Conservation (phyloP, 805 yeast species). For the Myxozyma melibiosi region DNA sequence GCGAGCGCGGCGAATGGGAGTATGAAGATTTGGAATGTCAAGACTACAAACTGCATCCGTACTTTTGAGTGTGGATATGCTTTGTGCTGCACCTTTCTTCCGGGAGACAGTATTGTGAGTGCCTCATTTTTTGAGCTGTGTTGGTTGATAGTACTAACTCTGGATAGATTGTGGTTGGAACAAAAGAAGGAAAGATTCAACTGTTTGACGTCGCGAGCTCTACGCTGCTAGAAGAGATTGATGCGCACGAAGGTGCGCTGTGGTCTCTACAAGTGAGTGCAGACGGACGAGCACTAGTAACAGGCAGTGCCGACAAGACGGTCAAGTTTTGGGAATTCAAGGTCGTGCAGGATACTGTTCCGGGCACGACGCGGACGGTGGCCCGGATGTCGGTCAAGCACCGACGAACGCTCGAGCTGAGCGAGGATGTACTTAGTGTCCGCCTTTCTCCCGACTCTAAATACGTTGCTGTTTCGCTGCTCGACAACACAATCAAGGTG, state of each 20-base stretch:
- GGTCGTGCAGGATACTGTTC: slow-evolving; percentile 63
- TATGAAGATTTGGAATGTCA: slow-evolving; percentile 84
- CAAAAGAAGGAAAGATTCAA: slow-evolving; percentile 81
- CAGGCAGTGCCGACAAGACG: slow-evolving; percentile 92
- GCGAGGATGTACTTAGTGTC: slow-evolving; percentile 82
- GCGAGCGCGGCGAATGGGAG: slow-evolving; percentile 91
- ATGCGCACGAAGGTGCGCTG: slow-evolving; percentile 80
- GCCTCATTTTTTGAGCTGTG: neutral
- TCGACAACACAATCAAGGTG: slow-evolving; percentile 95
- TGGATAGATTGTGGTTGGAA: slow-evolving; percentile 66
- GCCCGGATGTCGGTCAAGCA: slow-evolving; percentile 66
- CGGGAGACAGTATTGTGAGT: slow-evolving; percentile 76
- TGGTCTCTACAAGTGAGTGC: slow-evolving; percentile 89
- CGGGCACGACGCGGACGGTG: slow-evolving; percentile 61
- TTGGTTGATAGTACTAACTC: neutral
- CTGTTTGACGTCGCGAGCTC: slow-evolving; percentile 86
- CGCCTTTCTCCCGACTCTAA: slow-evolving; percentile 78
- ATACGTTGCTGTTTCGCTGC: slow-evolving; percentile 76
- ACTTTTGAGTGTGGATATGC: slow-evolving; percentile 90
- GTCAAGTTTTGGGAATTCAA: slow-evolving; percentile 88
- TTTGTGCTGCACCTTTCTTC: slow-evolving; percentile 74
- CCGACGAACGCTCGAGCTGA: slow-evolving; percentile 77
- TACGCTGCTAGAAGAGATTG: slow-evolving; percentile 65
- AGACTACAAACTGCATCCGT: slow-evolving; percentile 73
- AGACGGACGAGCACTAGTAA: slow-evolving; percentile 80